Base-by-base conservation (phyloP, 1,284 basidiomycete genomes). In the Porodaedalea pini region DNA sequence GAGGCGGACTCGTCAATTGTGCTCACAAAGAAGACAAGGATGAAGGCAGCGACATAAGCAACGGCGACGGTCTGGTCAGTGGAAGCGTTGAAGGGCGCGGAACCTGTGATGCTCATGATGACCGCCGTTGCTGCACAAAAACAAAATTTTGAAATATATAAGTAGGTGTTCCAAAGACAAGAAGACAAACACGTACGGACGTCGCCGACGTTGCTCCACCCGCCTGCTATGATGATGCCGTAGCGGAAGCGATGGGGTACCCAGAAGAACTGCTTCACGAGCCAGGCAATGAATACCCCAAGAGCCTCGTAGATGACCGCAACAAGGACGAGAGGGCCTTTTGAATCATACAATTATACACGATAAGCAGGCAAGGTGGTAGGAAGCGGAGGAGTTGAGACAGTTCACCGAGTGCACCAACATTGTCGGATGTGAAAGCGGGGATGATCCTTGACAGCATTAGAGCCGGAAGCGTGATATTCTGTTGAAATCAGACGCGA, bases 361-460 rank as follows among this genome's bases (percentile, higher is more conserved):
- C 23, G 2, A 23, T 19, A 23, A 25, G n/a, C 68, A 64, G 43
- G 15, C 13, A 17, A 15, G 11, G 1, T 39, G 37, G 3, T 39
- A 17, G 36, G 29, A 11, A 10, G 23, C 19, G 17, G 34, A 11
- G 15, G 19, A 17, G 21, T 25, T 15, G 11, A 39, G 31, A 17
- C n/a, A 15, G 56, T 73, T 61, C 61, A 76, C 90, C 88, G 40
- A 92, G 71, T 1, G 82, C 80, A 23, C 70, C 60, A 32, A 89
- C 75, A 63, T 90, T 91, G 23, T 85, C 76, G 0, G 78, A 65
- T 1, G 77, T 83, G 63, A 93, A 90, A 0, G 88, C 81, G 0
- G 88, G 82, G 0, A 92, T 79, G 60, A 92, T 89, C 62, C 85
- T 89, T 1, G 85, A 84, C 68, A 92, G 91, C 71, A 92, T 75